Conservation (phyloP, 305 asterid genomes). For the Caryopteris hybrid region DNA sequence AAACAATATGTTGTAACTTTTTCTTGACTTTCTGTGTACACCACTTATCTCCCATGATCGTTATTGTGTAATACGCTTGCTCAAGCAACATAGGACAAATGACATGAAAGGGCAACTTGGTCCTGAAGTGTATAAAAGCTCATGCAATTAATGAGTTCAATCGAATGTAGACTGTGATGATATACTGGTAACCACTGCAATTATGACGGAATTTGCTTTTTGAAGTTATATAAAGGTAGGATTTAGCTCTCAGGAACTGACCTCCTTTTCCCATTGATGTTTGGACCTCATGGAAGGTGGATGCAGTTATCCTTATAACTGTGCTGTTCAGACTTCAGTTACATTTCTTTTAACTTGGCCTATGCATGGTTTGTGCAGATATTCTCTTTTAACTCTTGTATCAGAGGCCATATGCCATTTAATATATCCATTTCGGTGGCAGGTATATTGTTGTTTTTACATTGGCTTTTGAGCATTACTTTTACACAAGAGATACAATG, state of each 20-base stretch:
- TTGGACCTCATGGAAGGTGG: not conserved
- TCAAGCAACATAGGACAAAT: not conserved
- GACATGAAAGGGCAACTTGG: not conserved
- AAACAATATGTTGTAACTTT: not conserved
- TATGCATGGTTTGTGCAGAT: slow-evolving; percentile 50
- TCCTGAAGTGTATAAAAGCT: not conserved
- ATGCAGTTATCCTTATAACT: not conserved
- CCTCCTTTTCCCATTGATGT: not conserved
- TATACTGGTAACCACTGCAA: not conserved
- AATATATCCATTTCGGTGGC: slow-evolving; percentile 99
- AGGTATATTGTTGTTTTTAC: slow-evolving; percentile 45
- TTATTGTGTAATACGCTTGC: not conserved
- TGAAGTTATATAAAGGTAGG: not conserved
- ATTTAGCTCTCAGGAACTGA: not conserved
- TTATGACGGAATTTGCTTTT: not conserved
- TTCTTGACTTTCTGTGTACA: not conserved
- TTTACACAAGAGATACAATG: slow-evolving; percentile 2
- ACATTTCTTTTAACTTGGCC: not conserved
- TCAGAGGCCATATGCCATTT: slow-evolving; percentile 98
- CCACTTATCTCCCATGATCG: not conserved
- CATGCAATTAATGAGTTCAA: not conserved
- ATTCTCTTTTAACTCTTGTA: slow-evolving; percentile 91
- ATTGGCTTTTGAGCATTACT: slow-evolving; percentile 15
- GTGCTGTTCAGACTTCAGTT: not conserved
- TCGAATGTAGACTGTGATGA: not conserved